Conservation (phyloP, 495 filamentous ascomycete genomes). For the Terfezia claveryi region DNA sequence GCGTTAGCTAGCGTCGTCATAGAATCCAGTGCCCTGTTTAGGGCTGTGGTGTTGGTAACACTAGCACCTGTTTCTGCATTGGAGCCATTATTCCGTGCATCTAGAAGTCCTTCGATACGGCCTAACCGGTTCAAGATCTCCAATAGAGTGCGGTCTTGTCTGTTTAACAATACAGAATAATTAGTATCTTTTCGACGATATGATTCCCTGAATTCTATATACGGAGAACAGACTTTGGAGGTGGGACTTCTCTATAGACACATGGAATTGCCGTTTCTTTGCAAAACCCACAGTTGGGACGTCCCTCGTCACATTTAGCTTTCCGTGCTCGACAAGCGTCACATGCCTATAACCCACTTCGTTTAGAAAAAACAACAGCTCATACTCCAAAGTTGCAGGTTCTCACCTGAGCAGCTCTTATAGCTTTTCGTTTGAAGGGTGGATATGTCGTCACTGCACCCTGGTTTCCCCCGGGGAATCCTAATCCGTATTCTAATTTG, state of each 20-base stretch:
- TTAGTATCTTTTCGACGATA: not conserved
- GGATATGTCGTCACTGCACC: conserved; percentile 19
- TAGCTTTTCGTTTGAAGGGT: conserved; percentile 17
- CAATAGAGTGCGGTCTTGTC: conserved; percentile 18
- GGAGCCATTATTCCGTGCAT: not conserved
- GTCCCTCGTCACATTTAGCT: conserved; percentile 41
- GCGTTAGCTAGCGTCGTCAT: not conserved
- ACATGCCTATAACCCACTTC: conserved; percentile 27
- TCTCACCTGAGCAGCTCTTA: conserved; percentile 18
- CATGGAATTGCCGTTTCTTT: conserved; percentile 33
- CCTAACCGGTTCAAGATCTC: conserved; percentile 19
- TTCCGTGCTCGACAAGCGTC: conserved; percentile 39
- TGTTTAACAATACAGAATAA: not conserved
- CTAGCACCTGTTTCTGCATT: not conserved
- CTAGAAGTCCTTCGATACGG: conserved; percentile 15
- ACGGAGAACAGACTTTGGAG: conserved; percentile 28
- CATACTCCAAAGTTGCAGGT: not conserved
- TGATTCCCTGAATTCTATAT: not conserved
- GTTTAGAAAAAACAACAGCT: not conserved
- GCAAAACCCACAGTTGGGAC: conserved; percentile 36
- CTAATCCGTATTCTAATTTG: not conserved
- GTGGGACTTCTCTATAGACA: conserved; percentile 38
- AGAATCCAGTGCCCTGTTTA: not conserved
- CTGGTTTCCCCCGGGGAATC: not conserved
- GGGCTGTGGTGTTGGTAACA: not conserved